Conservation (phyloP, 2,329 filamentous ascomycete species). For the Coleophoma cylindrospora region DNA sequence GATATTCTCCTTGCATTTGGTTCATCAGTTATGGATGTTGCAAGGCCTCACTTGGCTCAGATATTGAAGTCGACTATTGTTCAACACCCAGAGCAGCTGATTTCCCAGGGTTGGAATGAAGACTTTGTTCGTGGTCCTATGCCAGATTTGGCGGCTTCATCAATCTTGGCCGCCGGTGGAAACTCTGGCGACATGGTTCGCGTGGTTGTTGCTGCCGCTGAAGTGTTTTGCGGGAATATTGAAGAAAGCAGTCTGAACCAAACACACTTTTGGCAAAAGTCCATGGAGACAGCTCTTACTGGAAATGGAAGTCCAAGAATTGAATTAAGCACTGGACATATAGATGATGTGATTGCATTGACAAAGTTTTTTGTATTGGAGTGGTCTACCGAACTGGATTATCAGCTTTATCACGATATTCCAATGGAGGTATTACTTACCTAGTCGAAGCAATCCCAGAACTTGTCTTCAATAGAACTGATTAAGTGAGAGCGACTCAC, state of each 20-base stretch:
- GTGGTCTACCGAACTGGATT: slow-evolving; percentile 30
- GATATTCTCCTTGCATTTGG: slow-evolving; percentile 26
- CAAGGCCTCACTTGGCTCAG: slow-evolving; percentile 16
- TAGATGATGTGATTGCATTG: slow-evolving; percentile 13
- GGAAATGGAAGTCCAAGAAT: background rate
- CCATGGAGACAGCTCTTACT: background rate
- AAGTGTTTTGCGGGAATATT: slow-evolving; percentile 1
- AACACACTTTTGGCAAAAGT: background rate
- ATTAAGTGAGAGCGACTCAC: too few relatives aligned
- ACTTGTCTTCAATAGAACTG: too few relatives aligned
- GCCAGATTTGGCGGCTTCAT: slow-evolving; percentile 22
- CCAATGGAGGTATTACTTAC: slow-evolving; percentile 10
- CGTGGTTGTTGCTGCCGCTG: slow-evolving; percentile 23
- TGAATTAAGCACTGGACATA: too few relatives aligned
- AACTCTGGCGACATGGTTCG: slow-evolving; percentile 27
- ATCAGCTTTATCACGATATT: slow-evolving; percentile 29
- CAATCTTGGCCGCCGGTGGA: slow-evolving; percentile 23
- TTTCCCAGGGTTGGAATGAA: slow-evolving; percentile 21
- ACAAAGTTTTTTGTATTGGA: slow-evolving; percentile 29
- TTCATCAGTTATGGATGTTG: slow-evolving; percentile 19
- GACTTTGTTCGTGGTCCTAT: slow-evolving; percentile 23
- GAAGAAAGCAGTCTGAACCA: background rate
- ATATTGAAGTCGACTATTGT: background rate
- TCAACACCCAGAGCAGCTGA: slow-evolving; percentile 3
- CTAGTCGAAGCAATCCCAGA: background rate